phyloP scores from a whole-genome alignment of 129 eudicot genomes.

The Flaveria bidentis region DNA sequence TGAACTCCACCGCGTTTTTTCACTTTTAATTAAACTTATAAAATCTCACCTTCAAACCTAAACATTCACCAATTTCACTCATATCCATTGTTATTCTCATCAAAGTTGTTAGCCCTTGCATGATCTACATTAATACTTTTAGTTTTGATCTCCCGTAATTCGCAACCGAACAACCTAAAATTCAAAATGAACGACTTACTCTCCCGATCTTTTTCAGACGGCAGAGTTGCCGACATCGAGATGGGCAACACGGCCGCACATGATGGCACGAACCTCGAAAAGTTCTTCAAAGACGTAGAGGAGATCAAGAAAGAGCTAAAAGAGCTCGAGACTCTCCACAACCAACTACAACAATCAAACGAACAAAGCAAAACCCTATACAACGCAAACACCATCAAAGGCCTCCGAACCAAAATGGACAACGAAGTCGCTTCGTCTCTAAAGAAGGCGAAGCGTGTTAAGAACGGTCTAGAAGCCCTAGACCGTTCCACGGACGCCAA shows the following conservation, averaged over 20 bases:
- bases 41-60: background rate
- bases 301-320: slow-evolving; percentile 55
- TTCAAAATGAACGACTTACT: slow-evolving; percentile 65
- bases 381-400: slow-evolving; percentile 58
- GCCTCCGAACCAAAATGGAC: slow-evolving; percentile 57
- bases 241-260: slow-evolving; percentile 33
- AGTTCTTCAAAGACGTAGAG: slow-evolving; percentile 69
- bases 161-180: background rate
- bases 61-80: background rate
- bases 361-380: slow-evolving; percentile 66
- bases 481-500: slow-evolving; percentile 59
- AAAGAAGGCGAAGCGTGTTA: slow-evolving; percentile 56
- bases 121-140: background rate
- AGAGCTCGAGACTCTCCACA: slow-evolving; percentile 52
- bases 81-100: background rate
- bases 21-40: slow-evolving; percentile 10
- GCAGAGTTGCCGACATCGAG: slow-evolving; percentile 43
- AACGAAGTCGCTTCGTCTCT: slow-evolving; percentile 46
- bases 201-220: slow-evolving; percentile 61
- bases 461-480: slow-evolving; percentile 55
- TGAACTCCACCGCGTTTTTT: slow-evolving; percentile 21
- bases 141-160: background rate
- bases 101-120: background rate
- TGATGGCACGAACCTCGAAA: slow-evolving; percentile 53
- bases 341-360: slow-evolving; percentile 51